Percentiles rank a stretch among this genome's conserved stretches.
Conservation (phyloP, 1,284 basidiomycete species). For the Golubevia pallescens region DNA sequence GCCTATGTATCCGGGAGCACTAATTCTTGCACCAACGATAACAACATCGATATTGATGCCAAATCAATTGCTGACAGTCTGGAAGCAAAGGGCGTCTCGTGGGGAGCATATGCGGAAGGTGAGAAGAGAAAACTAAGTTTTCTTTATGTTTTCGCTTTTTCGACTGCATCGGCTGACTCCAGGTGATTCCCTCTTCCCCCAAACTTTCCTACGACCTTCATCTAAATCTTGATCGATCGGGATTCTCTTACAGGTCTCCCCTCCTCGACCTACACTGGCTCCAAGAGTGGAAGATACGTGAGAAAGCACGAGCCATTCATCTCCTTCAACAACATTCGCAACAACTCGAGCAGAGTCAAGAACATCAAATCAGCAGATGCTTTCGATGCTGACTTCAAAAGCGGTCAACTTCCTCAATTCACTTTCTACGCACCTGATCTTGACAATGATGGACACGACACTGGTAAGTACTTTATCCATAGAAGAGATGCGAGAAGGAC, state of each 20-base stretch:
- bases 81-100: slow-evolving; percentile 8
- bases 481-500: too few species aligned
- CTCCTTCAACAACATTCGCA: slow-evolving; percentile 10
- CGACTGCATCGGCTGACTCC: too few species aligned
- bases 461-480: slow-evolving; percentile 6
- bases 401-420: slow-evolving; percentile 7
- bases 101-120: slow-evolving; percentile 10
- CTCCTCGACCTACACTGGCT: slow-evolving; percentile 6
- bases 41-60: slow-evolving; percentile 8
- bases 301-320: slow-evolving; percentile 14
- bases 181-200: not conserved
- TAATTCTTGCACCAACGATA: slow-evolving; percentile 5
- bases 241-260: not conserved
- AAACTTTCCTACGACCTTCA: not conserved
- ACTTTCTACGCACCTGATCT: slow-evolving; percentile 5
- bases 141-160: too few species aligned
- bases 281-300: slow-evolving; percentile 8
- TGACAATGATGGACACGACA: slow-evolving; percentile 7
- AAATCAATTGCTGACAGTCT: slow-evolving; percentile 8
- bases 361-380: slow-evolving; percentile 6
- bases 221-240: not conserved
- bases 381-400: slow-evolving; percentile 9
- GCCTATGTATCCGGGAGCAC: slow-evolving; percentile 9
- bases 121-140: too few species aligned
- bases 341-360: slow-evolving; percentile 1